Evolutionary conservation across 805 yeast genomes (phyloP).

Genomic region (Candida insectorum): DNA sequence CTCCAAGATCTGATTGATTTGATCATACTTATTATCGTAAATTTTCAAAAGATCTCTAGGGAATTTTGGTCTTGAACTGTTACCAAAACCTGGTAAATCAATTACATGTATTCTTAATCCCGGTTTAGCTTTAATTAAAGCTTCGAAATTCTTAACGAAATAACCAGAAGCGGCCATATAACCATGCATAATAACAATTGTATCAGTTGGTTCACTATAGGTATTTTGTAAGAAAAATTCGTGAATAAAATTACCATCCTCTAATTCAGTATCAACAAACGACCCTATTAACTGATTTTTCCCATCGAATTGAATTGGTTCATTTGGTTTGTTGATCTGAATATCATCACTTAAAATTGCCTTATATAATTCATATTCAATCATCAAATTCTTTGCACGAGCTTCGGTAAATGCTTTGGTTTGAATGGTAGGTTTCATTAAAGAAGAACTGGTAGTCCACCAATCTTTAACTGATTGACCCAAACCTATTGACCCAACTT

Average conservation of each 20-base stretch:
- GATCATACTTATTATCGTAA: slow-evolving; percentile 16
- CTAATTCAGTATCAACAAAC: slow-evolving; percentile 28
- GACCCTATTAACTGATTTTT: slow-evolving; percentile 13
- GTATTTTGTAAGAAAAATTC: slow-evolving; percentile 31
- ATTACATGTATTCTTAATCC: slow-evolving; percentile 36
- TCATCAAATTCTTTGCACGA: slow-evolving; percentile 19
- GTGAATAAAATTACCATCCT: slow-evolving; percentile 28
- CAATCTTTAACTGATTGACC: slow-evolving; percentile 31
- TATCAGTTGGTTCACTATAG: slow-evolving; percentile 5
- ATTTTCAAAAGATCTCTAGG: slow-evolving; percentile 26
- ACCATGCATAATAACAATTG: slow-evolving; percentile 35
- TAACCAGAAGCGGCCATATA: slow-evolving; percentile 45
- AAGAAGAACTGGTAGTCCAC: slow-evolving; percentile 30
- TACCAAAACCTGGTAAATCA: slow-evolving; percentile 43
- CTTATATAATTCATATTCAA: slow-evolving; percentile 32
- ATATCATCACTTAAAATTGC: slow-evolving; percentile 31
- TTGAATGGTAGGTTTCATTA: slow-evolving; percentile 15
- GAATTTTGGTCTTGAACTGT: slow-evolving; percentile 38
- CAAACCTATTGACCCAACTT: slow-evolving; percentile 10
- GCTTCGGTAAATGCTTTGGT: slow-evolving; percentile 15
- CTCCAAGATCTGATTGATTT: slow-evolving; percentile 28
- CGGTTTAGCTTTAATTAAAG: slow-evolving; percentile 24
- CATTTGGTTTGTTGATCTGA: slow-evolving; percentile 19
- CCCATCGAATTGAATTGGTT: slow-evolving; percentile 2
- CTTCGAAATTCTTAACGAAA: slow-evolving; percentile 36